Conservation (phyloP, 2,329 filamentous ascomycete genomes). For the Penicillium capsulatum region DNA sequence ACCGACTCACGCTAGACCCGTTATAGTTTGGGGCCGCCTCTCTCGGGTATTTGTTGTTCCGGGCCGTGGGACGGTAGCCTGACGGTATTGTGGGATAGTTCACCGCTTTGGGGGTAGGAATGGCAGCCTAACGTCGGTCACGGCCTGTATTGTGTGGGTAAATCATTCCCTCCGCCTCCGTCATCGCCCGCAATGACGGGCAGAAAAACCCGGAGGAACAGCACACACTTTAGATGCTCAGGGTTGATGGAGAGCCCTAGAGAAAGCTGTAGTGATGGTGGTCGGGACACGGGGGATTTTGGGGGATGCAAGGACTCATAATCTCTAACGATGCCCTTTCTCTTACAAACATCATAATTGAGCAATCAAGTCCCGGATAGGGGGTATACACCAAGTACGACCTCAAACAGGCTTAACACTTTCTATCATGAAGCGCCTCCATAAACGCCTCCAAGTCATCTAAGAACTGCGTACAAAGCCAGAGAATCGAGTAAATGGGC, state of each 20-base stretch:
- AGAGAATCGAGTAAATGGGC: constrained; percentile 5
- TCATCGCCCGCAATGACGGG: constrained; percentile 28
- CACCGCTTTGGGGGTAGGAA: background rate
- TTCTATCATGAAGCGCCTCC: constrained; percentile 31
- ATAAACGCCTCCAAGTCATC: constrained; percentile 26
- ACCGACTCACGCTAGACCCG: constrained; percentile 25
- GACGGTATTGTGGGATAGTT: constrained; percentile 6
- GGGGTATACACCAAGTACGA: constrained; percentile 1
- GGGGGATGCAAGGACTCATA: too few species aligned
- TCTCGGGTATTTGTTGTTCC: constrained; percentile 28
- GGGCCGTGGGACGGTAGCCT: constrained; percentile 1
- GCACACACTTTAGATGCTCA: background rate
- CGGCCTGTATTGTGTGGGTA: constrained; percentile 4
- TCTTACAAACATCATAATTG: too few species aligned
- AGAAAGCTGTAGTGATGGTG: too few species aligned
- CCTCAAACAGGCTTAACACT: constrained; percentile 25
- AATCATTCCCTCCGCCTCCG: constrained; percentile 25
- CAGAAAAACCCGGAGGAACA: constrained; percentile 19
- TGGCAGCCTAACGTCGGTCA: constrained; percentile 1
- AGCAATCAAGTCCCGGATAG: too few species aligned
- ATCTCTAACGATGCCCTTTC: too few species aligned
- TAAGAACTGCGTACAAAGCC: constrained; percentile 15
- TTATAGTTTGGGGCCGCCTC: constrained; percentile 16
- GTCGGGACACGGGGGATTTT: too few species aligned
- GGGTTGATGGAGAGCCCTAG: too few species aligned